Base-by-base conservation (phyloP, 192 early-diverging fungal species). In the Coemansia pectinata region DNA sequence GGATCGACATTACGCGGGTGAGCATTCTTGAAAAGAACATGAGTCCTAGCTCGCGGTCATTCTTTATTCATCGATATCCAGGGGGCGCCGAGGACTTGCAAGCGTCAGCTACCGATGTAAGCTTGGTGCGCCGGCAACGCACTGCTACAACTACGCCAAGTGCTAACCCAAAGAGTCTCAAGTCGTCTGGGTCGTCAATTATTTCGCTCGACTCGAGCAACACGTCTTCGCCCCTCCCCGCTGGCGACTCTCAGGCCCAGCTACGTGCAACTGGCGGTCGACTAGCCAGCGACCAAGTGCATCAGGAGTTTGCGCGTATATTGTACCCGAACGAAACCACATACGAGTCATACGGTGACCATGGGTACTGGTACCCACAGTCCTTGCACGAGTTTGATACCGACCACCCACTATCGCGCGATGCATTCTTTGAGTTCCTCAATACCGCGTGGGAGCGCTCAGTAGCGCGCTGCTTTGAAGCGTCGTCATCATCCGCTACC, bases 321-420 rank as follows among this genome's bases (percentile, higher is more conserved):
- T 55, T 83, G 48, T 83, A 83, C 31, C 80, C 80, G 4, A 65
- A 34, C 58, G 80, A 83, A 66, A 41, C 80, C 3, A 73, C 72
- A 10, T 76, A 82, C 41, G 80, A 83, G 64, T 77, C 80, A 23
- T 83, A 84, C 38, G 81, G 77, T 21, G 77, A 84, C 47, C 73
- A 75, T 11, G 77, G 73, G 6, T 84, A 84, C 71, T 84, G 81
- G 81, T 76, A 76, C 66, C 81, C 81, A 23, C 81, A 84, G 70
- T 84, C 76, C 34, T 62, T 79, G 68, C 77, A 83, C 67, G 81
- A 83, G 65, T 83, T 76, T 66, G 81, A 83, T 73, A 62, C 67
- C 5, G 81, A 83, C 60, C 73, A 74, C 21, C 67, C 77, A 21
- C 71, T 59, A 36, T 70, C 76, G 33, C 77, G 76, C 27, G 81